Evolutionary conservation across 2,329 filamentous ascomycete species (phyloP).

Genomic region (Xylaria sp.): DNA sequence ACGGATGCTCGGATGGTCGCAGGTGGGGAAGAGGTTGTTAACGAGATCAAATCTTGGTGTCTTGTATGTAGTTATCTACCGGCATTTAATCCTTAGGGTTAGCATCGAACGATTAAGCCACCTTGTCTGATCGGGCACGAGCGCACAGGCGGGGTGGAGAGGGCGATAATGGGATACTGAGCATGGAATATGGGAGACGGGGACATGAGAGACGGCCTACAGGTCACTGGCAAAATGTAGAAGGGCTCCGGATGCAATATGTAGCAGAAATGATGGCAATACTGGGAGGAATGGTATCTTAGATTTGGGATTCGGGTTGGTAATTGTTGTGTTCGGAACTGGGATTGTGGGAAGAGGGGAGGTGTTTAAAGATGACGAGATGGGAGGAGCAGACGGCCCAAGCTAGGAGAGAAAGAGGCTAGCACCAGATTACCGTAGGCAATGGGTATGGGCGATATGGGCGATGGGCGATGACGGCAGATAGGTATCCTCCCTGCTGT

Average conservation of each 20-base stretch:
- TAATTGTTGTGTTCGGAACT: slow-evolving; percentile 39
- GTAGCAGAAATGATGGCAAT: slow-evolving; percentile 28
- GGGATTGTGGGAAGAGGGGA: slow-evolving; percentile 41
- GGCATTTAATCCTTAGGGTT: slow-evolving; percentile 45
- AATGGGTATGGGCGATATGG: background rate
- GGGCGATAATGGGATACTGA: background rate
- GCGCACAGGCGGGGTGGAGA: slow-evolving; percentile 18
- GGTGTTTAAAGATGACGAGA: slow-evolving; percentile 40
- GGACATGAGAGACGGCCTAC: slow-evolving; percentile 23
- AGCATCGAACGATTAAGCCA: slow-evolving; percentile 44
- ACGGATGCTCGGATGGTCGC: slow-evolving; percentile 35
- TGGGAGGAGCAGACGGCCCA: slow-evolving; percentile 32
- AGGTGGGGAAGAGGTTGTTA: slow-evolving; percentile 41
- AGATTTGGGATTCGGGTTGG: slow-evolving; percentile 33
- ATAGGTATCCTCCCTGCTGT: slow-evolving; percentile 12
- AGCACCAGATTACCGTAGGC: slow-evolving; percentile 26
- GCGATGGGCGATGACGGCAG: slow-evolving; percentile 41
- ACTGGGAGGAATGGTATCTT: slow-evolving; percentile 32
- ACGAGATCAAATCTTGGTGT: slow-evolving; percentile 41
- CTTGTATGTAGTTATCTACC: slow-evolving; percentile 35
- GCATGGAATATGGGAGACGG: background rate
- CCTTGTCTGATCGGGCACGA: slow-evolving; percentile 44
- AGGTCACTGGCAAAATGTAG: slow-evolving; percentile 13
- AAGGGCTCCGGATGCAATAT: slow-evolving; percentile 13
- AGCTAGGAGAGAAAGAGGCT: slow-evolving; percentile 40